Evolutionary conservation across 225 moss, liverwort and hornwort species (phyloP).

Genomic region (Polytrichum formosum): DNA sequence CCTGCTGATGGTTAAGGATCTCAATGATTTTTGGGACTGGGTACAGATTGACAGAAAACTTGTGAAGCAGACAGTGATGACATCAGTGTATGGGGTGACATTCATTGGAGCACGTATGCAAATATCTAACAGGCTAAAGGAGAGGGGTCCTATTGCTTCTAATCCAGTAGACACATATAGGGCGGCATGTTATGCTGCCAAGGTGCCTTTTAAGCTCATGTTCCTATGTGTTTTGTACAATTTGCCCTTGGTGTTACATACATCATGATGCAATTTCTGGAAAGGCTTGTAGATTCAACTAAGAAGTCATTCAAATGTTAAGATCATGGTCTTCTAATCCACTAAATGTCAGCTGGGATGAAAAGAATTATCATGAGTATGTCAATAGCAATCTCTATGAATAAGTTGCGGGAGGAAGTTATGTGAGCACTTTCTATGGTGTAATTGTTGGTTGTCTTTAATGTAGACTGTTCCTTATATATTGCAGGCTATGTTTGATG

Average conservation of each 20-base stretch:
- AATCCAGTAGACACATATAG: slow-evolving; percentile 52
- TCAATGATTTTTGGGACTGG: not conserved
- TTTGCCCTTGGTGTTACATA: not conserved
- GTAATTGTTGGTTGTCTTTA: too few species aligned
- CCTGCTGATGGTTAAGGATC: too few species aligned
- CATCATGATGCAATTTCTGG: not conserved
- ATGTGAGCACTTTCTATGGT: too few species aligned
- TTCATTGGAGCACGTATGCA: slow-evolving; percentile 87
- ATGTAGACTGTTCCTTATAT: too few species aligned
- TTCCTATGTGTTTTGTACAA: not conserved
- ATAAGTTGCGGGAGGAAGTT: too few species aligned
- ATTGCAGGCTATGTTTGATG: too few species aligned
- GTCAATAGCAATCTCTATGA: too few species aligned
- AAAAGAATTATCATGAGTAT: too few species aligned
- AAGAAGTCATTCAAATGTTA: not conserved
- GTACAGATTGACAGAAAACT: slow-evolving; percentile 88
- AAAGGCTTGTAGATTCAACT: not conserved
- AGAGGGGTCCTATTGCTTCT: slow-evolving; percentile 52
- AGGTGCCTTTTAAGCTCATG: slow-evolving; percentile 30
- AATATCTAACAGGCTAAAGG: slow-evolving; percentile 72
- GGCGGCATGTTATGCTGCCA: slow-evolving; percentile 78
- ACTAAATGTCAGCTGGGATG: too few species aligned
- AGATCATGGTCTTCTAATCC: too few species aligned
- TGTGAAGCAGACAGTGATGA: slow-evolving; percentile 98
- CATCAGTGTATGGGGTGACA: slow-evolving; percentile 91